Percentiles rank a stretch among this genome's conserved stretches.
Conservation (phyloP, 176 grass and related monocot genomes). For the Oryza meridionalis region DNA sequence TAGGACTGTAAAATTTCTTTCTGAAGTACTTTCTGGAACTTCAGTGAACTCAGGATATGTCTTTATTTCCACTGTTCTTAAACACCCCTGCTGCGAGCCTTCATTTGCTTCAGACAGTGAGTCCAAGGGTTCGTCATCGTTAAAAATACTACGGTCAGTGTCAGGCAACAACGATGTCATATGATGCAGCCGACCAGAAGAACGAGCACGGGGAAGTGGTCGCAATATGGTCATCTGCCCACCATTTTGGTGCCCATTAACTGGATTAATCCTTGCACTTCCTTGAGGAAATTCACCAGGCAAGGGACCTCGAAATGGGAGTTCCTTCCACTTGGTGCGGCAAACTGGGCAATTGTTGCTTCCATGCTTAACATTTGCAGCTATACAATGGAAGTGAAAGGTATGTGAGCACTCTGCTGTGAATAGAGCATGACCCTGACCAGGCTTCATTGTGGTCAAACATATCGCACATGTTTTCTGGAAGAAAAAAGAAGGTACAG, state of each 20-base stretch:
- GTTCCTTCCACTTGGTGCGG: slow-evolving; percentile 79
- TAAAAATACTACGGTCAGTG: slow-evolving; percentile 63
- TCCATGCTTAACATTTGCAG: slow-evolving; percentile 83
- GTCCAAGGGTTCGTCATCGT: slow-evolving; percentile 84
- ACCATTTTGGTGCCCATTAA: slow-evolving; percentile 60
- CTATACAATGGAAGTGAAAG: slow-evolving; percentile 89
- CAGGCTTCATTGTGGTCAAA: slow-evolving; percentile 77
- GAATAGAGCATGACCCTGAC: slow-evolving; percentile 82
- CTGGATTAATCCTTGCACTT: slow-evolving; percentile 54
- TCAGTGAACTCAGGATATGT: slow-evolving; percentile 78
- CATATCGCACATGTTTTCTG: slow-evolving; percentile 94
- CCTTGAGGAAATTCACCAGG: slow-evolving; percentile 44
- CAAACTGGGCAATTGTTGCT: slow-evolving; percentile 76
- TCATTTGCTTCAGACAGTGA: slow-evolving; percentile 35
- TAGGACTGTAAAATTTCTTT: slow-evolving; percentile 72
- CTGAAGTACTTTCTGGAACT: slow-evolving; percentile 66
- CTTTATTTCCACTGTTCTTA: slow-evolving; percentile 75
- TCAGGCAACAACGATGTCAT: slow-evolving; percentile 52
- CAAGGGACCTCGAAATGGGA: slow-evolving; percentile 61
- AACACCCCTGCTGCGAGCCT: slow-evolving; percentile 36
- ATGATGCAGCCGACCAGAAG: slow-evolving; percentile 65
- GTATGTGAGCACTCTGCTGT: slow-evolving; percentile 88
- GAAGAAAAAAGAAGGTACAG: background rate
- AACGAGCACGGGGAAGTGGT: slow-evolving; percentile 63
- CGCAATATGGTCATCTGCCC: slow-evolving; percentile 63